These are phyloP conservation scores for Yamadazyma atmosphaerica DNA, from an alignment of 1,139 yeast genomes.

Conservation along the genomic window DNA sequence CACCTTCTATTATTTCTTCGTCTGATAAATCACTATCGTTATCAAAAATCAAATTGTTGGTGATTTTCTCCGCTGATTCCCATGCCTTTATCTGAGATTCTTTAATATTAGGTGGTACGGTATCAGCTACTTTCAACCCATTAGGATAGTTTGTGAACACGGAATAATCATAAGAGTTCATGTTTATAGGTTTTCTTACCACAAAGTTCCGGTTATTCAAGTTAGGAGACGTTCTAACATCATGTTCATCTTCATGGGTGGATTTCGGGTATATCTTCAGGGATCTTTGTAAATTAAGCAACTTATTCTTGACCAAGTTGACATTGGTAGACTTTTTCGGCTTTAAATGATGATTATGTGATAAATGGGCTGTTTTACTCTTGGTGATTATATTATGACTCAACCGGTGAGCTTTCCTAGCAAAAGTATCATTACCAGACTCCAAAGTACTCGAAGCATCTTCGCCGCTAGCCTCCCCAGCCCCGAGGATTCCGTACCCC, in stretches of 20 bases:
- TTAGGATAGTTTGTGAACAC: conserved; percentile 25
- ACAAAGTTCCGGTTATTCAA: conserved; percentile 14
- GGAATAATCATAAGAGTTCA: conserved; percentile 26
- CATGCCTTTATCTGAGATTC: conserved; percentile 47
- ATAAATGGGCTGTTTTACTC: conserved; percentile 9
- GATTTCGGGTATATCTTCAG: conserved; percentile 16
- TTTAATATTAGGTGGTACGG: conserved; percentile 26
- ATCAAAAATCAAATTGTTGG: conserved; percentile 38
- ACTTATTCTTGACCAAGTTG: conserved; percentile 27
- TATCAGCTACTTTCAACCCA: conserved; percentile 19
- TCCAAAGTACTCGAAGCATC: conserved; percentile 1
- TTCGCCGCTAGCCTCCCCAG: not conserved
- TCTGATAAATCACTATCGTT: conserved; percentile 28
- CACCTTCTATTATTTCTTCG: conserved; percentile 23
- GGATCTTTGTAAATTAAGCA: conserved; percentile 32
- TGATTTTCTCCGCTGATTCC: conserved; percentile 47
- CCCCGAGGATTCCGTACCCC: not conserved
- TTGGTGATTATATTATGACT: conserved; percentile 12
- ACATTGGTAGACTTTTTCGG: conserved; percentile 23
- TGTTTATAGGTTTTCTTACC: conserved; percentile 20
- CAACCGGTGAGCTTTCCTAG: conserved; percentile 6
- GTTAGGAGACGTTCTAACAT: conserved; percentile 5
- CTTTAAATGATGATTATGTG: conserved; percentile 9
- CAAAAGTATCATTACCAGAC: conserved; percentile 1
- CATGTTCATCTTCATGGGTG: conserved; percentile 11